A percentile compares a stretch with the other conserved stretches of the same genome.
Conservation (phyloP, 176 grass and related monocot genomes). For the Juncus effusus region DNA sequence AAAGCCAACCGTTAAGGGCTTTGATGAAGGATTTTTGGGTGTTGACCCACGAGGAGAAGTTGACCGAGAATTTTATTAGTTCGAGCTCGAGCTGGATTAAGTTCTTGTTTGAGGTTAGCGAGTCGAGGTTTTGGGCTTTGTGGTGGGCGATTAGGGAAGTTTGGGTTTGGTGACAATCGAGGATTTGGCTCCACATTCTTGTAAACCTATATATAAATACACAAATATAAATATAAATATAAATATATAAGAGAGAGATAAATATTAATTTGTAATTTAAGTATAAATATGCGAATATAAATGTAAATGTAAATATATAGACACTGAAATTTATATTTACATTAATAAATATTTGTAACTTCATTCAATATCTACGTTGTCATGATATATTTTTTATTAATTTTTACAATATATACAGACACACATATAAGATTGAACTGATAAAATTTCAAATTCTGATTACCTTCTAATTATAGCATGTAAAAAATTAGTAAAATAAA, state of each 20-base stretch:
- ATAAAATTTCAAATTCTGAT: no score
- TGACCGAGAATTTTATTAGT: constrained; percentile 78
- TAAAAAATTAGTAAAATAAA: no score
- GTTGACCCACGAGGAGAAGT: constrained; percentile 72
- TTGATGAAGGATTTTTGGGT: constrained; percentile 65
- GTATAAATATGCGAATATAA: background rate
- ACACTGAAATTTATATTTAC: no score
- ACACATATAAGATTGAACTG: background rate
- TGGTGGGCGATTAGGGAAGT: constrained; percentile 46
- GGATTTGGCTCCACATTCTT: constrained; percentile 77
- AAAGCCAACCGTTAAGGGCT: constrained; percentile 81
- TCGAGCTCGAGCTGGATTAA: constrained; percentile 68
- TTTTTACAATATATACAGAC: background rate
- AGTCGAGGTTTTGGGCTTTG: constrained; percentile 42
- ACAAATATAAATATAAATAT: background rate
- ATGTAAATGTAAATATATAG: background rate
- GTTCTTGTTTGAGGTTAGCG: constrained; percentile 33
- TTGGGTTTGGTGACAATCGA: constrained; percentile 62
- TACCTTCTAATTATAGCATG: no score
- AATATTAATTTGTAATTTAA: background rate
- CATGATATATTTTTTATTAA: no score
- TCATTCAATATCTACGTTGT: no score
- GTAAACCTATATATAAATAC: constrained; percentile 49
- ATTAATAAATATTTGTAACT: no score
- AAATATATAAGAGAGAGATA: constrained; percentile 6